Base-by-base conservation (phyloP, 331 rosid species). In the Pyracantha coccinea region DNA sequence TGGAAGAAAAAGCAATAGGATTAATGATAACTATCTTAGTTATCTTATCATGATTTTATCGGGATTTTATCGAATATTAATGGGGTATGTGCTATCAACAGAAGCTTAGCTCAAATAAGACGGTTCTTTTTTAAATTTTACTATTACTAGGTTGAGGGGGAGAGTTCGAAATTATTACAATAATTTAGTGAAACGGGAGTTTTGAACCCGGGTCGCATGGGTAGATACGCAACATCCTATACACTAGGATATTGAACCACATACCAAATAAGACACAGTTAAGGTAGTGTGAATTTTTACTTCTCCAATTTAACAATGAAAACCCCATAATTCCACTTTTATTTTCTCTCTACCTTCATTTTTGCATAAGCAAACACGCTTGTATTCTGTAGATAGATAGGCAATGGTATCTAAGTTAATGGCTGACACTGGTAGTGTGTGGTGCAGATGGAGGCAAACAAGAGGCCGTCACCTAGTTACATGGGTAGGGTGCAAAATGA, bases 391-490 rank as follows among this genome's bases (percentile, higher is more conserved):
- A 31, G 13, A 19, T 69, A 4, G 31, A 57, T 71, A 32, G 9
- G 32, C 1, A 33, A 8, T 8, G 28, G 61, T 29, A 50, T 47
- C 38, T 50, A 29, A 14, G 33, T 8, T 41, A 50, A 54, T 58
- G 38, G 31, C 55, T 66, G 61, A 79, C 20, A 50, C 55, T 50
- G 38, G 28, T 65, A 23, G 66, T 69, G 44, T 44, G 32, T 66
- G 57, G 68, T 82, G 74, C 80, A 82, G 87, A 73, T 76, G 75
- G 79, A 80, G 45, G 76, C 8, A 27, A 78, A 74, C 59, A 77
- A 64, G 58, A 77, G 87, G 64, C 83, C 83, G 16, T 59, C 62
- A 1, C n/a, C 73, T 0, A 38, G 67, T 74, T 80, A 70, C 47
- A n/a, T 55, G 69, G 70, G 62, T 29, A 77, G 33, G 10, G 76